Base-by-base conservation (phyloP, 2,329 filamentous ascomycete genomes). In the Lachnellula willkommii region DNA sequence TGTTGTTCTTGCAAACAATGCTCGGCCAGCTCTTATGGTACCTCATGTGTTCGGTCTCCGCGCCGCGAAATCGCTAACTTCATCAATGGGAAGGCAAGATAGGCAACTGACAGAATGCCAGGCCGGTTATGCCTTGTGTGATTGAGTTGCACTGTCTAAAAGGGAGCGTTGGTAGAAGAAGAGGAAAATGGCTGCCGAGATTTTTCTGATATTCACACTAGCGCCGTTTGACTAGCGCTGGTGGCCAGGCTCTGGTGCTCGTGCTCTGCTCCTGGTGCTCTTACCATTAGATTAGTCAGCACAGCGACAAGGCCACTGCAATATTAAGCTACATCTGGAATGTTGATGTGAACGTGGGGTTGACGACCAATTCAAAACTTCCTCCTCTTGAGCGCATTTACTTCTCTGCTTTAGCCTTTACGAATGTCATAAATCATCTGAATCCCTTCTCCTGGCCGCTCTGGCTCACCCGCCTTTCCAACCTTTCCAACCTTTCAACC, bases 91-190 rank as follows among this genome's bases (percentile, higher is more conserved):
- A 66, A 75, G 75, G 68, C 75, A 78, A 78, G 71, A 68, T 73
- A 74, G 74, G 74, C 76, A 62, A 63, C 78, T 76, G 76, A 79
- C 88, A 91, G 83, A 89, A 92, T 80, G 87, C 76, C 79, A 77
- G 73, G 69, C 74, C 77, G 72, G 73, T 77, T 72, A 77, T 77
- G 77, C 61, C 74, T 76, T 74, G 73, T 74, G 77, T 80, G 79
- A 32, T 84, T 85, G 85, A 79, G 79, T 82, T 87, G 88, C 83
- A 92, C 89, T 93, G 89, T 93, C 89, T 92, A 77, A 73, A 78
- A 81, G 85, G 86, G 80, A 81, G 87, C 87, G 85, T 87, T 83
- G 77, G 66, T 71, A 72, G 72, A 67, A 69, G 68, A 67, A 68
- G 70, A 72, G 73, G 72, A 70, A 74, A 71, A 39, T 37, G 26